Percentiles rank a stretch among this genome's conserved stretches.
Conservation (phyloP, 345 rosid species). For the Pelargonium nanum region DNA sequence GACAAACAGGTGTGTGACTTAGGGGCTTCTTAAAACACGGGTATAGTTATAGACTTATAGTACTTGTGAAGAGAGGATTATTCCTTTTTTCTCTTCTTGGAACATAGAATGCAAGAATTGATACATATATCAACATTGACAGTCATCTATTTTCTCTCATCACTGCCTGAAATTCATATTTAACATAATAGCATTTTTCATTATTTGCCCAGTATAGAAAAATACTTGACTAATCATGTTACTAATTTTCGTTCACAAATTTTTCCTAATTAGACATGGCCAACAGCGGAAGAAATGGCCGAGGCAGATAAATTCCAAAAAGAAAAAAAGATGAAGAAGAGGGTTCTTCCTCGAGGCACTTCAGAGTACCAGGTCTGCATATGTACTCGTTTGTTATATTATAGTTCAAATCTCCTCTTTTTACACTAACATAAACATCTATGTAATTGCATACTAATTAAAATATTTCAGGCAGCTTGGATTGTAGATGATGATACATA, state of each 20-base stretch:
- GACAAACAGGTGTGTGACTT: too few relatives aligned
- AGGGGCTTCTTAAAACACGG: too few relatives aligned
- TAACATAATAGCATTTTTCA: background rate
- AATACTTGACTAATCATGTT: background rate
- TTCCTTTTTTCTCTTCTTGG: too few relatives aligned
- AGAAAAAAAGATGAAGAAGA: conserved; percentile 45
- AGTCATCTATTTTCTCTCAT: too few relatives aligned
- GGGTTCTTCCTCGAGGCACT: conserved; percentile 70
- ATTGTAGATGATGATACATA: conserved; percentile 69
- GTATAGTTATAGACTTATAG: too few relatives aligned
- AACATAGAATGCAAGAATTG: background rate
- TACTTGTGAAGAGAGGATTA: background rate
- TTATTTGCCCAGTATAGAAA: too few relatives aligned
- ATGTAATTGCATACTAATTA: background rate
- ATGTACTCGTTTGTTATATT: background rate
- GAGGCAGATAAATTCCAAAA: conserved; percentile 63
- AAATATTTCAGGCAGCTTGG: conserved; percentile 82
- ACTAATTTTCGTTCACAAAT: background rate
- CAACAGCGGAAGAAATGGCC: conserved; percentile 87
- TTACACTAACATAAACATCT: background rate
- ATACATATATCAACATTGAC: background rate
- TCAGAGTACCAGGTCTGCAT: conserved; percentile 78
- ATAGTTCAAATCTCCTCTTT: conserved; percentile 1
- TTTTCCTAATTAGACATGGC: conserved; percentile 65
- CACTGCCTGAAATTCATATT: too few relatives aligned